phyloP scores from a whole-genome alignment of 352 stramenopile species.

The Elongisporangium undulatum region DNA sequence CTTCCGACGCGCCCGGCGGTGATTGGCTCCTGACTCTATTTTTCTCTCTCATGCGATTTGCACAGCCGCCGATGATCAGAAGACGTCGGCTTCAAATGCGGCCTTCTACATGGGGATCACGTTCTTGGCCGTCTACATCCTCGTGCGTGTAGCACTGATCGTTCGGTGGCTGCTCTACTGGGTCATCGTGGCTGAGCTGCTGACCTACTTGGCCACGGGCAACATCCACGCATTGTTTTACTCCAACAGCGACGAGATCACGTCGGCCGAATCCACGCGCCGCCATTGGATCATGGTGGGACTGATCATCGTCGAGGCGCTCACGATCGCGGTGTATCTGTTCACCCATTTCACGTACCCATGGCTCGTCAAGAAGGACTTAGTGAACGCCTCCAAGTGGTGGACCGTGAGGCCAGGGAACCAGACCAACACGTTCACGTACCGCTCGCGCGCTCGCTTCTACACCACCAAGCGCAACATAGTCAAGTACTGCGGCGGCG shows the following conservation, averaged over 20 bases:
- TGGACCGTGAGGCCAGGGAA: slow-evolving; percentile 41
- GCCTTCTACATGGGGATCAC: slow-evolving; percentile 50
- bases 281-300: slow-evolving; percentile 20
- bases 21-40: slow-evolving; percentile 3
- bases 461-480: slow-evolving; percentile 37
- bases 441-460: slow-evolving; percentile 38
- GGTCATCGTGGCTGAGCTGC: slow-evolving; percentile 59
- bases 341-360: slow-evolving; percentile 68
- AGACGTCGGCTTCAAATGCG: slow-evolving; percentile 24
- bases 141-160: slow-evolving; percentile 66
- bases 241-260: slow-evolving; percentile 19
- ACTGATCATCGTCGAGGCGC: slow-evolving; percentile 31
- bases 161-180: slow-evolving; percentile 86
- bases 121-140: slow-evolving; percentile 49
- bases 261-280: slow-evolving; percentile 20
- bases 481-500: slow-evolving; percentile 62
- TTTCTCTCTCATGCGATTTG: background rate
- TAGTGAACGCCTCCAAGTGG: slow-evolving; percentile 34
- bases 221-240: slow-evolving; percentile 50
- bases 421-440: slow-evolving; percentile 45
- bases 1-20: background rate
- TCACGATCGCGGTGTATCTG: slow-evolving; percentile 50
- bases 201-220: slow-evolving; percentile 44
- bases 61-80: slow-evolving; percentile 5
- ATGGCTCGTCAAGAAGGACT: slow-evolving; percentile 43